phyloP scores from a whole-genome alignment of 148 eudicot species.

The Vaccinium darrowii region DNA sequence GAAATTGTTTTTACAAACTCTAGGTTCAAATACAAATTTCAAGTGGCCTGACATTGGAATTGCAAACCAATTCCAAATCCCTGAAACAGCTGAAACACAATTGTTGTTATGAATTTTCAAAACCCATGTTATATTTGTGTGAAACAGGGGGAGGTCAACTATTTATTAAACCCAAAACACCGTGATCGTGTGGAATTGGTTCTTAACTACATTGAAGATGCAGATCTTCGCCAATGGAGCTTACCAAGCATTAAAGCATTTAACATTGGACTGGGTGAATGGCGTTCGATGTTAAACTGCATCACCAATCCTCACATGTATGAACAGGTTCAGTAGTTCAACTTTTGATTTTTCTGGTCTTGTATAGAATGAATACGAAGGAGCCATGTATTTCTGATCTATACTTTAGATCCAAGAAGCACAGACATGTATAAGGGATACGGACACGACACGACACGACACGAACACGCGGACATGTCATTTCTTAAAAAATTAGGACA shows the following conservation, averaged over 20 bases:
- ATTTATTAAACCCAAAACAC: constrained; percentile 44
- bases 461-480: no score
- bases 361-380: neutral
- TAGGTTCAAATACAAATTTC: neutral
- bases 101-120: neutral
- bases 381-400: neutral
- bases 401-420: no score
- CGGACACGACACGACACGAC: no score
- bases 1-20: neutral
- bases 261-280: constrained; percentile 54
- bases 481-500: no score
- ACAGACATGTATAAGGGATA: no score
- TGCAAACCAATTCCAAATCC: constrained; percentile 3
- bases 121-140: neutral
- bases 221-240: constrained; percentile 65
- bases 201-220: constrained; percentile 72
- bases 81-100: neutral
- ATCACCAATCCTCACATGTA: constrained; percentile 62
- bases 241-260: constrained; percentile 67
- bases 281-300: constrained; percentile 75
- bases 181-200: constrained; percentile 52
- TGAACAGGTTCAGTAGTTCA: constrained; percentile 53
- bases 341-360: neutral
- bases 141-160: constrained; percentile 37
- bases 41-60: neutral